These are phyloP conservation scores for Saccharomycopsis guyanensis DNA, from an alignment of 805 yeast genomes.

Conservation along the genomic window DNA sequence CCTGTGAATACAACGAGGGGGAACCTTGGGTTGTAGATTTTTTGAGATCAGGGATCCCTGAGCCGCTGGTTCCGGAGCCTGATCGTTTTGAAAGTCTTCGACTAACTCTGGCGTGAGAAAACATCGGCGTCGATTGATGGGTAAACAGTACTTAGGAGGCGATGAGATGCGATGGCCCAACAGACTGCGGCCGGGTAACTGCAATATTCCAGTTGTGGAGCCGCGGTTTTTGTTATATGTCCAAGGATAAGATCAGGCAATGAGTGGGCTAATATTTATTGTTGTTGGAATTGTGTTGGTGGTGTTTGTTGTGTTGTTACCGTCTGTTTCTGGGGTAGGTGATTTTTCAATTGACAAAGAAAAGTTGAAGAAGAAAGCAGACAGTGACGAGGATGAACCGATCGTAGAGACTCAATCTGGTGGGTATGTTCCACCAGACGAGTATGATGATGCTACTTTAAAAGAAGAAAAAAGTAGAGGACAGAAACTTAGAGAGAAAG, in stretches of 20 bases:
- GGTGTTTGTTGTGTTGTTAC: slow-evolving; percentile 15
- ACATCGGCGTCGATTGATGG: slow-evolving; percentile 4
- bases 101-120: slow-evolving; percentile 18
- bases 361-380: background rate
- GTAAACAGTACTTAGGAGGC: too few species aligned
- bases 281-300: slow-evolving; percentile 9
- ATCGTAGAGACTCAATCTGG: background rate
- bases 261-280: slow-evolving; percentile 16
- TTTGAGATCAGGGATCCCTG: background rate
- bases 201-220: too few species aligned
- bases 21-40: slow-evolving; percentile 1
- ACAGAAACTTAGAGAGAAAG: slow-evolving; percentile 9
- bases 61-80: slow-evolving; percentile 2
- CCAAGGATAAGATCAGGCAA: too few species aligned
- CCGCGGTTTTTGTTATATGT: too few species aligned
- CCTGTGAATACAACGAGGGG: slow-evolving; percentile 11
- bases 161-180: too few species aligned
- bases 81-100: slow-evolving; percentile 14
- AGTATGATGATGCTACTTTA: slow-evolving; percentile 8
- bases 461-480: slow-evolving; percentile 3
- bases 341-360: slow-evolving; percentile 16
- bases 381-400: background rate
- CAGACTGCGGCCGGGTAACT: too few species aligned
- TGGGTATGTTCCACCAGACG: slow-evolving; percentile 21
- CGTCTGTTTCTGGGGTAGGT: slow-evolving; percentile 19